These are phyloP conservation scores for Otatea glauca DNA, from an alignment of 176 grass and related monocot species.

Conservation along the genomic window DNA sequence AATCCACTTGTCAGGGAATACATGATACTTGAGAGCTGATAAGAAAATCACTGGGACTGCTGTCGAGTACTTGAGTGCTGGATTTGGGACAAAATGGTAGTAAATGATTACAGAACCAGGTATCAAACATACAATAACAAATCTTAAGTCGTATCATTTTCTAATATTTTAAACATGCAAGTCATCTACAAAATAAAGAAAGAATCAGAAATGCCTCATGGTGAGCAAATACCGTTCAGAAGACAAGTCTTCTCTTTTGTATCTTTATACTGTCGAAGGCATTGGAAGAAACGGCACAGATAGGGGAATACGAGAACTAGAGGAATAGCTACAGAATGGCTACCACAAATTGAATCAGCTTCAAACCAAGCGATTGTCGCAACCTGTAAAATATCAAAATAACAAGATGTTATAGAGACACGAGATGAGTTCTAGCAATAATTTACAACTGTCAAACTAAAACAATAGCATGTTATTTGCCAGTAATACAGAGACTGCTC, in stretches of 20 bases:
- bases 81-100: conserved; percentile 28
- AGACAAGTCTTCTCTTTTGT: conserved; percentile 90
- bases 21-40: conserved; percentile 96
- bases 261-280: conserved; percentile 94
- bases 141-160: neutral
- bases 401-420: conserved; percentile 17
- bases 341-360: conserved; percentile 97
- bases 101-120: conserved; percentile 34
- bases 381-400: conserved; percentile 61
- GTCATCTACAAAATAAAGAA: conserved; percentile 1
- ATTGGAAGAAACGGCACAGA: conserved; percentile 94
- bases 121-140: neutral
- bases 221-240: conserved; percentile 79
- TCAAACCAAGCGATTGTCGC: conserved; percentile 99
- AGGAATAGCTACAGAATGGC: conserved; percentile 95
- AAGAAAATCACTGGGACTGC: conserved; percentile 91
- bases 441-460: neutral
- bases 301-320: conserved; percentile 92
- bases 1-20: conserved; percentile 71
- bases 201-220: conserved; percentile 15
- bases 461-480: conserved; percentile 21
- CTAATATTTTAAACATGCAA: conserved; percentile 34
- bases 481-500: neutral
- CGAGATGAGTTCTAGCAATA: neutral
- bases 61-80: conserved; percentile 96